Base-by-base conservation (phyloP, 2,329 filamentous ascomycete species). In the Epichloe sibirici region DNA sequence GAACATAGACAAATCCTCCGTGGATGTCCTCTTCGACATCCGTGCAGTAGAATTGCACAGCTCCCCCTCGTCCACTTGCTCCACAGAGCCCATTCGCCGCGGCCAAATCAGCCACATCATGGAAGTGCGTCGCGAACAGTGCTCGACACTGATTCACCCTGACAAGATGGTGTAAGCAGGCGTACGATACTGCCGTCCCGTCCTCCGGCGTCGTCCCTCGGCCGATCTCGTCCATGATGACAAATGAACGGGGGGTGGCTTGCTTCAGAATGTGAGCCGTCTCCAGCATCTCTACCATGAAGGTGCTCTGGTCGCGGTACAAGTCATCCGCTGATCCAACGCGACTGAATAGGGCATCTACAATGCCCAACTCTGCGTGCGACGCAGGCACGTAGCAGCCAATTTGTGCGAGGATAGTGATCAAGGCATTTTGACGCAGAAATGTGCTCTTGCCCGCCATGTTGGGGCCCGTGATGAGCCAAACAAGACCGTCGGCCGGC, bases 201-300 rank as follows among this genome's bases (percentile, higher is more conserved):
- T 97, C 93, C 62, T 91, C 86, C 0, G 91, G 90, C 21, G 93
- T 95, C 0, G 94, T 98, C 8, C 93, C 93, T 47, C 93, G 79
- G 0, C 93, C 93, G 39, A 98, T 88, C 72, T 98, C 93, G 66
- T 98, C 93, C 91, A 98, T 97, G 66, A 98, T 91, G 55, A 93
- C 91, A 61, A 98, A 94, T 0, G 86, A 93, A 25, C 85, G 78
- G 1, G 82, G 71, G 1, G 91, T 97, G 0, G 93, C 91, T 58
- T 87, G 78, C 55, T 85, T 87, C 50, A 98, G 76, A 51, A 98
- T 98, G 28, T 86, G 78, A 2, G 91, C 90, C 21, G 93, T 95
- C 70, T 98, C 93, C 2, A 96, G 78, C 93, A 98, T 98, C 71
- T 98, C 93, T 1, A 97, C 89, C 93, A 98, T 97, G 69, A 98